Evolutionary conservation across 2,329 filamentous ascomycete genomes (phyloP).

Genomic region (Teratosphaeria viscida): DNA sequence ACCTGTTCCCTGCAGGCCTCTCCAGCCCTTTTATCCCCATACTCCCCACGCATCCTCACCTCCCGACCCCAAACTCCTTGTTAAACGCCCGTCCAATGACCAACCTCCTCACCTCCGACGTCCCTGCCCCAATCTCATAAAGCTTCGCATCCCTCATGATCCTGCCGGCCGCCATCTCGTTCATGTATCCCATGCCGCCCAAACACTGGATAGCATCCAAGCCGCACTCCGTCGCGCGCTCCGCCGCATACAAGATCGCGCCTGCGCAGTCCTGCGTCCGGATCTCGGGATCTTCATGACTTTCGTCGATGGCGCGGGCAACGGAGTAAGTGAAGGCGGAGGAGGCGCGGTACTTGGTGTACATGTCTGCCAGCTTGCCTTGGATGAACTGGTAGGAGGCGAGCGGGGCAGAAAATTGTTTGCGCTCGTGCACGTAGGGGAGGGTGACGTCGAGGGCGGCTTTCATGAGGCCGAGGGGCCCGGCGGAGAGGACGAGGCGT

Average conservation of each 20-base stretch:
- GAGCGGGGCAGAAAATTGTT: slow-evolving; percentile 79
- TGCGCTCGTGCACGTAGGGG: slow-evolving; percentile 79
- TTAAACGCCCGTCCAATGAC: slow-evolving; percentile 90
- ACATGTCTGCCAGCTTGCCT: slow-evolving; percentile 92
- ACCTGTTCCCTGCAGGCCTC: too few species aligned
- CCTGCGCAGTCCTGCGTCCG: slow-evolving; percentile 88
- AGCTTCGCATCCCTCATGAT: slow-evolving; percentile 69
- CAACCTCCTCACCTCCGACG: slow-evolving; percentile 86
- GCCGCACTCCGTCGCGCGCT: slow-evolving; percentile 76
- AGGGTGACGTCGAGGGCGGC: slow-evolving; percentile 74
- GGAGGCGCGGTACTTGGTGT: slow-evolving; percentile 79
- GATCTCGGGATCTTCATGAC: slow-evolving; percentile 38
- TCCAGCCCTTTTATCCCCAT: neutral
- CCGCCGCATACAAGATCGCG: slow-evolving; percentile 84
- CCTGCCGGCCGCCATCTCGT: slow-evolving; percentile 84
- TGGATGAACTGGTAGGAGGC: slow-evolving; percentile 90
- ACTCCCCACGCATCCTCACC: neutral
- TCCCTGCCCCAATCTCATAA: slow-evolving; percentile 95
- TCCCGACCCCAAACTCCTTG: slow-evolving; percentile 55
- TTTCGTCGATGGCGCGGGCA: slow-evolving; percentile 67
- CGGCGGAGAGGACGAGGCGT: slow-evolving; percentile 79
- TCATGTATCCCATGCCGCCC: slow-evolving; percentile 91
- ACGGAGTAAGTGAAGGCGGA: slow-evolving; percentile 81
- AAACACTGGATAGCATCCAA: slow-evolving; percentile 86
- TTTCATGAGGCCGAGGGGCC: slow-evolving; percentile 91